Conservation (phyloP, 345 rosid species). For the Gossypium herbaceum region DNA sequence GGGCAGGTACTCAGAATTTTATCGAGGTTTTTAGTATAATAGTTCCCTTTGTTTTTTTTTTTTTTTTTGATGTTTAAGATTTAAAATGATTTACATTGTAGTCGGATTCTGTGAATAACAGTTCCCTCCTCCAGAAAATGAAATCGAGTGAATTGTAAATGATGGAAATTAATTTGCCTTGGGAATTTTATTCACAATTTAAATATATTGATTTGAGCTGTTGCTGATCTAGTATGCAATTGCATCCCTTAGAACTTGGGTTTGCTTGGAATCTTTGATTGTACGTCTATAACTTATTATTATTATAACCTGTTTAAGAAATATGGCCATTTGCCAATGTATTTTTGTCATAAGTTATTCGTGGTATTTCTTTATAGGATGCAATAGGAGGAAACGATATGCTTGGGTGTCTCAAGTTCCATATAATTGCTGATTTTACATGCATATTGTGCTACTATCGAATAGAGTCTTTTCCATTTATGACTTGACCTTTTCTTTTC, state of each 20-base stretch:
- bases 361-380: neutral
- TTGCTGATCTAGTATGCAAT: neutral
- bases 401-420: neutral
- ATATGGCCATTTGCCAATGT: neutral
- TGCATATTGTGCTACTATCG: neutral
- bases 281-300: neutral
- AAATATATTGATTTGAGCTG: neutral
- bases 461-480: neutral
- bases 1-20: conserved; percentile 54
- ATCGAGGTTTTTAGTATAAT: neutral
- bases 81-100: neutral
- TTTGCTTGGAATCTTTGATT: conserved; percentile 1
- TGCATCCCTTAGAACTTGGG: neutral
- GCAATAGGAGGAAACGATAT: neutral
- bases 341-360: neutral
- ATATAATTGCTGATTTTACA: neutral
- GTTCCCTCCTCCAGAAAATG: neutral
- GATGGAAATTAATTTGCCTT: neutral
- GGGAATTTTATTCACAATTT: neutral
- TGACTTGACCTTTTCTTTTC: neutral
- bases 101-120: neutral
- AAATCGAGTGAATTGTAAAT: neutral
- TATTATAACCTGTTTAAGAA: neutral
- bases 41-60: neutral
- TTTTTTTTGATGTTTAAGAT: neutral